Evolutionary conservation across 148 eudicot species (phyloP).

Genomic region (Silene latifolia): DNA sequence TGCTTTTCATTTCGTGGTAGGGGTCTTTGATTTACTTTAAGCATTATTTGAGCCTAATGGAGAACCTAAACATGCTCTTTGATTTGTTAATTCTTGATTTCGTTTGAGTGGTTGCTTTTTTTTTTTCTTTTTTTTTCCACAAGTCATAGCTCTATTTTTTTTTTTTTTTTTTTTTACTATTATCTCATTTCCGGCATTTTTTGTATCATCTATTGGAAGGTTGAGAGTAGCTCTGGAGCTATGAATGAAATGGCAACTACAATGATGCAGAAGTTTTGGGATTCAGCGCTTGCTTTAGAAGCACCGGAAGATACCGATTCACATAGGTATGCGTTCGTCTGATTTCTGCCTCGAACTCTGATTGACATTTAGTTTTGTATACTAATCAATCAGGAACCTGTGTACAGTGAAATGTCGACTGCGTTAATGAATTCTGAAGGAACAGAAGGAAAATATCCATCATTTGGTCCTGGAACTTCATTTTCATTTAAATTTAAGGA

Average conservation of each 20-base stretch:
- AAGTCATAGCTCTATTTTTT: neutral
- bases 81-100: neutral
- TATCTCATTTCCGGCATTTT: constrained; percentile 14
- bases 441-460: constrained; percentile 66
- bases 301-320: constrained; percentile 82
- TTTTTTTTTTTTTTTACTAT: neutral
- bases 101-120: neutral
- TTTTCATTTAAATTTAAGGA: constrained; percentile 80
- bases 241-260: constrained; percentile 74
- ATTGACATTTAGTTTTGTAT: constrained; percentile 11
- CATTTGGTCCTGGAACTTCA: constrained; percentile 77
- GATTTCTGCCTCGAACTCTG: constrained; percentile 4
- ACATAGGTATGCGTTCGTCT: constrained; percentile 49
- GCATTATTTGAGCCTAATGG: neutral
- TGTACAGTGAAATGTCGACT: constrained; percentile 71
- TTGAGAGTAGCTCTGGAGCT: constrained; percentile 74
- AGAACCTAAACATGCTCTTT: neutral
- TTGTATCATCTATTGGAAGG: constrained; percentile 42
- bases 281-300: constrained; percentile 84
- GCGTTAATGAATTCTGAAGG: constrained; percentile 60
- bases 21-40: neutral
- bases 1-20: neutral
- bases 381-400: constrained; percentile 17
- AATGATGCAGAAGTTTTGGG: constrained; percentile 99
- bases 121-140: neutral